phyloP scores from a whole-genome alignment of 2,329 filamentous ascomycete genomes.

The Xylariaceae sp. region DNA sequence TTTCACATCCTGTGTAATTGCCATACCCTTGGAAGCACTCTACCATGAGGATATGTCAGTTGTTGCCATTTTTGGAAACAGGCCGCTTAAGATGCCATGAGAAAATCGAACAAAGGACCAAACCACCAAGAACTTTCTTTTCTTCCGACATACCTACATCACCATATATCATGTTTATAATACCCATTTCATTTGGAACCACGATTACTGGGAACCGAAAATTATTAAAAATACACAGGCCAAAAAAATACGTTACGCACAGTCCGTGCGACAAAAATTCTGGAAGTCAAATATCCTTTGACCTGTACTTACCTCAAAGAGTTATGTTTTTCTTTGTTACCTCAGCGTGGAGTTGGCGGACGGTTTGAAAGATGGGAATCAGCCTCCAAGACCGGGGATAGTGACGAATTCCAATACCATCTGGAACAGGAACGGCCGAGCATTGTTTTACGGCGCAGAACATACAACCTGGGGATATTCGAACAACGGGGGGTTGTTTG shows the following conservation, averaged over 20 bases:
- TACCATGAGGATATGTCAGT: constrained; percentile 16
- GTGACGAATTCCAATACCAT: constrained; percentile 27
- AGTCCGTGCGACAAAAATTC: constrained; percentile 20
- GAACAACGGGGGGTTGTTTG: constrained; percentile 19
- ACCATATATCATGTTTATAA: constrained; percentile 25
- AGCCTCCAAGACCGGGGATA: constrained; percentile 28
- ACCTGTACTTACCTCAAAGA: constrained; percentile 34
- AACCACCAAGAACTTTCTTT: constrained; percentile 14
- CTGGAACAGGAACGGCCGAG: constrained; percentile 27
- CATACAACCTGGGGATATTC: constrained; percentile 28
- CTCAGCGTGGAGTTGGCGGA: constrained; percentile 40
- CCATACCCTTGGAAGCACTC: constrained; percentile 15
- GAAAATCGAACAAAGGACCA: constrained; percentile 13
- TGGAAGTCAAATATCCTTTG: constrained; percentile 27
- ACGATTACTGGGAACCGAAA: constrained; percentile 14
- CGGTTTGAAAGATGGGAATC: constrained; percentile 32
- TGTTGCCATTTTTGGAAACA: constrained; percentile 14
- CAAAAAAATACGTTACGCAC: constrained; percentile 20
- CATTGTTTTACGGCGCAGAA: constrained; percentile 38
- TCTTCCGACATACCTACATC: constrained; percentile 11
- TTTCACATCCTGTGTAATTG: constrained; percentile 18
- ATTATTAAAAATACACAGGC: constrained; percentile 15
- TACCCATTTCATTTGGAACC: constrained; percentile 24
- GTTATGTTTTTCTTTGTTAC: constrained; percentile 33
- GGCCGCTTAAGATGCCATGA: constrained; percentile 13